A percentile compares a stretch with the other conserved stretches of the same genome.
Conservation (phyloP, 768 basidiomycete genomes). For the Naganishia kalamii region DNA sequence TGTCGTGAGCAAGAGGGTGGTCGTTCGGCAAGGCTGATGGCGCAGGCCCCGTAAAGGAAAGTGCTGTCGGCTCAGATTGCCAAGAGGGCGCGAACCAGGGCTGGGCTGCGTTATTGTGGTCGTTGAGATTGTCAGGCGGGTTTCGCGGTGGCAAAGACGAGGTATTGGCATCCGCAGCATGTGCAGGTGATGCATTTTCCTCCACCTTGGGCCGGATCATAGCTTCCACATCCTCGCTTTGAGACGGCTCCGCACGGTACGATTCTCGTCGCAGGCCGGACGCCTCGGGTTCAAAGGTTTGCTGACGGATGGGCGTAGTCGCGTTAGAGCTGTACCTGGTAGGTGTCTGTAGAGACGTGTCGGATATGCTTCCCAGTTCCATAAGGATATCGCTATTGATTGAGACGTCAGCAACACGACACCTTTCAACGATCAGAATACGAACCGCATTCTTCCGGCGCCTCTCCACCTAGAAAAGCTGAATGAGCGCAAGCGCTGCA, state of each 20-base stretch:
- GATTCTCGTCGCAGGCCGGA: neutral
- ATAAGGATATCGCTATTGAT: constrained; percentile 19
- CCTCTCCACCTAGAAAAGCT: constrained; percentile 34
- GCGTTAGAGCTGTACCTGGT: neutral
- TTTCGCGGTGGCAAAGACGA: no score
- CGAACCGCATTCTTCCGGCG: constrained; percentile 36
- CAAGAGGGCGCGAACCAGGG: neutral
- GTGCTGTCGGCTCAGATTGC: no score
- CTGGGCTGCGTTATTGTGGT: neutral
- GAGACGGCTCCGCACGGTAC: neutral
- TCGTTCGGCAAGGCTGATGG: neutral
- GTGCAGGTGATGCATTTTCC: no score
- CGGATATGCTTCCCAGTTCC: constrained; percentile 23
- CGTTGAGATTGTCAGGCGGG: neutral
- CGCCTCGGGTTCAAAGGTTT: neutral
- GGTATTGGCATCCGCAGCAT: no score
- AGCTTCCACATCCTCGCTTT: neutral
- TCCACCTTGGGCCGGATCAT: no score
- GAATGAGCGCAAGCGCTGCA: neutral
- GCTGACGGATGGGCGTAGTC: neutral
- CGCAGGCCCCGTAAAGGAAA: neutral
- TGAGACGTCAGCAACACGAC: neutral
- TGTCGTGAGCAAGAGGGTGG: no score
- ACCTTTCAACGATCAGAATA: neutral
- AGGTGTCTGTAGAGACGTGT: constrained; percentile 21